Base-by-base conservation (phyloP, 2,329 filamentous ascomycete genomes). In the Dactylellina sp. region DNA sequence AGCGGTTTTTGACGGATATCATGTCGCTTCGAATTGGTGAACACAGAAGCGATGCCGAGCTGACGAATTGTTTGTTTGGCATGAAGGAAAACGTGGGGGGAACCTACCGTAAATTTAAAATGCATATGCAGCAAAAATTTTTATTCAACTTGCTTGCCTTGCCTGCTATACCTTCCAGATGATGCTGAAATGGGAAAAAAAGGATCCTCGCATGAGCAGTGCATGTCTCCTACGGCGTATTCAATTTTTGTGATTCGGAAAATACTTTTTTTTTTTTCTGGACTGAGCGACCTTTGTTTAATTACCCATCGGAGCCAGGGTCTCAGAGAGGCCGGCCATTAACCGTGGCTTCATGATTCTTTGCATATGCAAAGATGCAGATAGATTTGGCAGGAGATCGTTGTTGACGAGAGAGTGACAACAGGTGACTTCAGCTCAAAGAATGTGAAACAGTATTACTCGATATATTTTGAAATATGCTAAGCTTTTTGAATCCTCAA, bases 331-430 rank as follows among this genome's bases (percentile, higher is more conserved):
- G 44, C n/a, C 63, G 63, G 63, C 53, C 61, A 72, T 49, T 59
- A 46, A 53, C 57, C 68, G 68, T 40, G 39, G 53, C 37, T 61
- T 72, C 68, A 65, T 65, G 68, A 65, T 72, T 16, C 62, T 65
- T 50, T 72, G 68, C 68, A 72, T 72, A 60, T 32, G 37, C 66
- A 64, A 32, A 35, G 16, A 32, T 46, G 32, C 32, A 52, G 28
- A n/a, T 52, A 12, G 32, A 39, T 44, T 40, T 16, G 49, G 39
- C 59, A 55, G 35, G 66, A 40, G 49, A 49, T 66, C 35, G 35
- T 20, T 46, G 37, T 66, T 44, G 44, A 64, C 11, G 35, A 46
- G 44, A 53, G 3, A 18, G 12, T 47, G 44, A 25, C 11, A 16
- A 59, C 68, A 72, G 60, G 53, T 72, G 68, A 72, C 68, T 65